Evolutionary conservation across 352 stramenopile genomes (phyloP), one percentile per base, ranked within the genome.

Genomic region (Globisporangium okanoganense): DNA sequence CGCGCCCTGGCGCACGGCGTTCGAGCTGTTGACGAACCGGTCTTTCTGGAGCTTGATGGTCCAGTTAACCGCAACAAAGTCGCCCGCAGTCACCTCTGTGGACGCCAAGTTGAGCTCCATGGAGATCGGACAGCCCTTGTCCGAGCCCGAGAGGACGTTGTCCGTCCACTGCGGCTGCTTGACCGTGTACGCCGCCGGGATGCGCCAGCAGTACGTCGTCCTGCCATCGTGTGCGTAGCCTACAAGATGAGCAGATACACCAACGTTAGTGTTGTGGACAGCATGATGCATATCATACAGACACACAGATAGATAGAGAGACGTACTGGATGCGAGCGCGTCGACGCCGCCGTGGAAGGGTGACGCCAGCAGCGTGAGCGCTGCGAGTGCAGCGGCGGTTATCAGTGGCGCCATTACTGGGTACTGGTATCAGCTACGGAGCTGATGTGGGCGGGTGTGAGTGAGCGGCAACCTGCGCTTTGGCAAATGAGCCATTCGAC

Each of bases 121-220:
- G 8, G 51, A 57, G 49, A 75, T 40, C 3, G 69, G 57, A 60
- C 69, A 76, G 13, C 43, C 66, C 13, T 44, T 35, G 22, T 50
- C 58, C 40, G 56, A 27, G 24, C 57, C 56, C 20, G 38, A 41
- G 16, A 71, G 31, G 18, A 73, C 58, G 8, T 33, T 31, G 8
- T 64, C 33, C 2, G 43, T 58, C 44, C 47, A 64, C 31, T 48
- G 31, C 18, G 57, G 38, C 25, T 56, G n/a, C 31, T 61, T 61
- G 16, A 59, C 56, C 8, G 25, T 48, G 33, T 45, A 64, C 4
- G 45, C 56, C 24, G 65, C 18, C 9, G 69, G 69, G 53, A 73
- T 76, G 13, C 49, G 52, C 69, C 69, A 76, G 55, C 69, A 76
- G 56, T 76, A 76, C 24, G 69, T 76, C 27, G 66, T 76, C 38